phyloP scores from a whole-genome alignment of 2,329 filamentous ascomycete genomes.

The Elsinoe ampelina region DNA sequence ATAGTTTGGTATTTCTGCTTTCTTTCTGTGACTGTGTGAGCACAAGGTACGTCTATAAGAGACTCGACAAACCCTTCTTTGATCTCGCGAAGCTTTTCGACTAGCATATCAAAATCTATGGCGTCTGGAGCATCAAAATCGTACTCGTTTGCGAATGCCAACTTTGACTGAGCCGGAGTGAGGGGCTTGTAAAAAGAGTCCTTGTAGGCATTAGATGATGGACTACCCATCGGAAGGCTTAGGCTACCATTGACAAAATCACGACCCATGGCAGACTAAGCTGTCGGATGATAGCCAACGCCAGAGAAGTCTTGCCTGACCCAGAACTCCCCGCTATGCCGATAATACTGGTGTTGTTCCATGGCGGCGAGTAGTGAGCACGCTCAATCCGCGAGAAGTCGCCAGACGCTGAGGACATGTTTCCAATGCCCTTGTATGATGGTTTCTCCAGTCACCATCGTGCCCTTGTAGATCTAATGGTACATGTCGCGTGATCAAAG shows the following conservation, averaged over 20 bases:
- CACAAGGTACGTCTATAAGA: background rate
- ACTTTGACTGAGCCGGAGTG: slow-evolving; percentile 64
- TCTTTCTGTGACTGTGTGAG: slow-evolving; percentile 48
- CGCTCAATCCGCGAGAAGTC: slow-evolving; percentile 19
- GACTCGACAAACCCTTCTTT: slow-evolving; percentile 69
- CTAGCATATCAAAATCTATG: slow-evolving; percentile 85
- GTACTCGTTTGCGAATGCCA: slow-evolving; percentile 82
- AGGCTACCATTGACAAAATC: slow-evolving; percentile 81
- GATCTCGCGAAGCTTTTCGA: slow-evolving; percentile 69
- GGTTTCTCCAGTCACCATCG: background rate
- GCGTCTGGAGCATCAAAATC: slow-evolving; percentile 94
- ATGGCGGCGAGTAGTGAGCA: slow-evolving; percentile 83
- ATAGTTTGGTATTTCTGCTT: slow-evolving; percentile 86
- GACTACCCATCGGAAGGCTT: background rate
- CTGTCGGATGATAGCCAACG: slow-evolving; percentile 79
- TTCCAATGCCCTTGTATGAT: background rate
- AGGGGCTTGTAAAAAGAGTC: slow-evolving; percentile 97
- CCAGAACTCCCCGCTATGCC: slow-evolving; percentile 92
- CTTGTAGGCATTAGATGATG: slow-evolving; percentile 35
- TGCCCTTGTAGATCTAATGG: slow-evolving; percentile 5
- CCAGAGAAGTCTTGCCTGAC: slow-evolving; percentile 89
- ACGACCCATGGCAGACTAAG: slow-evolving; percentile 96
- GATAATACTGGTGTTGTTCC: slow-evolving; percentile 94
- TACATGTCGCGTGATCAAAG: slow-evolving; percentile 11
- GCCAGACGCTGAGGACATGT: slow-evolving; percentile 7